Evolutionary conservation across 2,329 filamentous ascomycete genomes (phyloP).

Genomic region (Davidsoniella neocaledoniae): DNA sequence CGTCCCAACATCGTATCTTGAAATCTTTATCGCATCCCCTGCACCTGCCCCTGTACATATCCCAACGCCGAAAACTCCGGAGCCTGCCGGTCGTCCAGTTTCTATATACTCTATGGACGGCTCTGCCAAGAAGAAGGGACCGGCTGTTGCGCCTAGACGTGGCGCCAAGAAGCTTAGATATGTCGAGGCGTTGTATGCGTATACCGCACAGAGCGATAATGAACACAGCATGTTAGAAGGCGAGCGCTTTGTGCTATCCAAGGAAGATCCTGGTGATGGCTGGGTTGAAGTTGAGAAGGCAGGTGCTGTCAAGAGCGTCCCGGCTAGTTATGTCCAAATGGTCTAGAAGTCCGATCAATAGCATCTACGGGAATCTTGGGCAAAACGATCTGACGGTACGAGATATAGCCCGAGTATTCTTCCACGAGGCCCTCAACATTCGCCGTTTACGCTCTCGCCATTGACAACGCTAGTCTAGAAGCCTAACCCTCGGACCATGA

Average conservation of each 20-base stretch:
- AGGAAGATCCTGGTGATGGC: constrained; percentile 76
- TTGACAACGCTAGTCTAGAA: no score
- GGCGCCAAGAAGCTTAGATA: constrained; percentile 91
- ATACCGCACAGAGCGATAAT: constrained; percentile 65
- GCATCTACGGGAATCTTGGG: constrained; percentile 4
- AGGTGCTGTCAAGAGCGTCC: constrained; percentile 72
- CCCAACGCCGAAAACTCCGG: constrained; percentile 27
- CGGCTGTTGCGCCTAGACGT: constrained; percentile 74
- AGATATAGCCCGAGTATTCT: constrained; percentile 6
- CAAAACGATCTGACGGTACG: neutral
- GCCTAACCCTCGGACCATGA: no score
- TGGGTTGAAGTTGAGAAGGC: constrained; percentile 96
- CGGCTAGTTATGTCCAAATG: constrained; percentile 79
- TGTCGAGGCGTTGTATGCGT: constrained; percentile 85
- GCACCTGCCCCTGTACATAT: constrained; percentile 18
- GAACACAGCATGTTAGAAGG: constrained; percentile 87
- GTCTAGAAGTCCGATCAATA: constrained; percentile 28
- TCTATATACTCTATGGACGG: constrained; percentile 49
- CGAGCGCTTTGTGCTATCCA: constrained; percentile 79
- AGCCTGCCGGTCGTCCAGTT: constrained; percentile 47
- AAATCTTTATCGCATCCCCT: constrained; percentile 34
- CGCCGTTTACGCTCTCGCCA: neutral
- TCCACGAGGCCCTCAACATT: constrained; percentile 4
- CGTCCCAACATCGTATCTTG: constrained; percentile 75
- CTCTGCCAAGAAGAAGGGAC: constrained; percentile 65